Evolutionary conservation across 148 eudicot species (phyloP).

Genomic region (Chenopodium berlandieri): DNA sequence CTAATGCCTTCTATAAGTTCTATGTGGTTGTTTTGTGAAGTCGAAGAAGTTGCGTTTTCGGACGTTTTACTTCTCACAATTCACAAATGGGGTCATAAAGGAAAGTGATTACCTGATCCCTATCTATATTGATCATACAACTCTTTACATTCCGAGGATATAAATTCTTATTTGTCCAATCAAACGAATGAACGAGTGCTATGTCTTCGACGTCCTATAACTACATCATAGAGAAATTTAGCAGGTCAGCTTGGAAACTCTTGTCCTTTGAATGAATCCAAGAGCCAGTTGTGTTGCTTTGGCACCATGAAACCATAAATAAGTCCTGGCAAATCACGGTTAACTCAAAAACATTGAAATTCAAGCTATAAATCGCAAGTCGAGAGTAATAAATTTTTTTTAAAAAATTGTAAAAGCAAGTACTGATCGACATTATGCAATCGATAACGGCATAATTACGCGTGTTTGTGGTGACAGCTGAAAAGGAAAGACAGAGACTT

Average conservation of each 20-base stretch:
- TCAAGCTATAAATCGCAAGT: neutral
- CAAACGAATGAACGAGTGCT: neutral
- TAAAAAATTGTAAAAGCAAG: neutral
- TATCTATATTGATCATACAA: no score
- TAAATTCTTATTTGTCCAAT: neutral
- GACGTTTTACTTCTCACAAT: no score
- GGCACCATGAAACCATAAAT: neutral
- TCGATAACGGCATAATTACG: conserved; percentile 18
- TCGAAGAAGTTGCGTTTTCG: no score
- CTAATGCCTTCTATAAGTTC: no score
- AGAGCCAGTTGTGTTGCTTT: neutral
- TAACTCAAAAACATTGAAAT: neutral
- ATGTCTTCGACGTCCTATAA: no score
- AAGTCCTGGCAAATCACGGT: neutral
- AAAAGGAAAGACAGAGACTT: neutral
- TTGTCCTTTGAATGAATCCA: neutral
- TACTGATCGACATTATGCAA: neutral
- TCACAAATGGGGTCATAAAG: no score
- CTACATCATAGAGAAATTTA: neutral
- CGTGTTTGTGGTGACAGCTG: conserved; percentile 8
- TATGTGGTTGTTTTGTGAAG: no score
- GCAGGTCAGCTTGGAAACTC: neutral
- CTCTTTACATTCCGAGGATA: no score
- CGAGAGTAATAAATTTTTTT: no score
- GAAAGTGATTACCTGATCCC: no score